Percentiles rank a stretch among this genome's conserved stretches.
phyloP scores from a whole-genome alignment of 257 asterid genomes.

The Nicotiana otophora region DNA sequence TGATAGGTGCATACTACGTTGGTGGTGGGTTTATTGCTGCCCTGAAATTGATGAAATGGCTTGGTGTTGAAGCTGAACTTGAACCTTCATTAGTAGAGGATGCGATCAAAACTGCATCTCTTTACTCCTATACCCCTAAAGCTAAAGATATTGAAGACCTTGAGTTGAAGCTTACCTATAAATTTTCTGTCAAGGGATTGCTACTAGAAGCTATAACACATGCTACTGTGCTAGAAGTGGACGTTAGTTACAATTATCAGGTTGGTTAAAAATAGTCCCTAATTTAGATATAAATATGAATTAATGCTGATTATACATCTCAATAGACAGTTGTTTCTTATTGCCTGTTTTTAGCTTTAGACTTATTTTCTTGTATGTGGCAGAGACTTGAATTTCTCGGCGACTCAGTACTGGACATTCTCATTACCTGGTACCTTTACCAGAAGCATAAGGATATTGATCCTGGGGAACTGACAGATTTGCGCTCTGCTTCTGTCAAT shows the following conservation, averaged over 20 bases:
- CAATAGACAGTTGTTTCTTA: neutral
- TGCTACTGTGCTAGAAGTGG: constrained; percentile 39
- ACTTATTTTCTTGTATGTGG: constrained; percentile 12
- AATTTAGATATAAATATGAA: neutral
- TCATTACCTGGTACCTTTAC: constrained; percentile 68
- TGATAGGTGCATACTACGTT: constrained; percentile 90
- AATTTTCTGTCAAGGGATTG: constrained; percentile 67
- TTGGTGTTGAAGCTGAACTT: constrained; percentile 53
- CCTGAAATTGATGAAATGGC: constrained; percentile 72
- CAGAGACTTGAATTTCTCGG: constrained; percentile 99
- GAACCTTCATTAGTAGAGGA: constrained; percentile 58
- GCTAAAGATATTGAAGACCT: constrained; percentile 37
- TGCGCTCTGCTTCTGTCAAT: constrained; percentile 89
- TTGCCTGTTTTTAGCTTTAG: neutral
- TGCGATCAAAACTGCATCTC: constrained; percentile 56
- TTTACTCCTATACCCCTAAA: constrained; percentile 53
- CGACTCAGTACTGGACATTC: constrained; percentile 84
- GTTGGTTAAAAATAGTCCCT: constrained; percentile 22
- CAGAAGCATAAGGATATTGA: constrained; percentile 63
- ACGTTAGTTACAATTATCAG: constrained; percentile 54
- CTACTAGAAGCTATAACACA: constrained; percentile 90
- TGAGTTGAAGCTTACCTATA: constrained; percentile 65
- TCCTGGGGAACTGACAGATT: constrained; percentile 89
- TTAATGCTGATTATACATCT: neutral
- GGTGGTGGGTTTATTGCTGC: constrained; percentile 80